These are phyloP conservation scores for Aspergillus cavernicola DNA, from an alignment of 495 filamentous ascomycete genomes.

Conservation along the genomic window DNA sequence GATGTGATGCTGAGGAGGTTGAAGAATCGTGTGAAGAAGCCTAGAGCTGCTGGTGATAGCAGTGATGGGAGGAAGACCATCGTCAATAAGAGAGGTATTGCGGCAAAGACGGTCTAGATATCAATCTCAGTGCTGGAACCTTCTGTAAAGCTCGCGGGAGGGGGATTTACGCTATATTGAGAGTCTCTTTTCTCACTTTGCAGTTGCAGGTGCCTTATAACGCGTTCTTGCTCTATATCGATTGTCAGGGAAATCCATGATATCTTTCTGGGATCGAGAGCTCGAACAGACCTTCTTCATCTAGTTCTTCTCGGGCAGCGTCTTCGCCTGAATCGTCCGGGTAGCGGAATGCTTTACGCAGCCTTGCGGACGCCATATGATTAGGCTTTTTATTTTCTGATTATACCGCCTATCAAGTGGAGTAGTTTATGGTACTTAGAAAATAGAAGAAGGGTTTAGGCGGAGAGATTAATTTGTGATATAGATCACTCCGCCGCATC, in stretches of 20 bases:
- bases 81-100: conserved; percentile 49
- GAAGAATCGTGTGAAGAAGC: conserved; percentile 31
- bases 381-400: no score
- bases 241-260: conserved; percentile 13
- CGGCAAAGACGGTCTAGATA: conserved; percentile 51
- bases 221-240: conserved; percentile 61
- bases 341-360: conserved; percentile 63
- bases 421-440: no score
- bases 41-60: conserved; percentile 32
- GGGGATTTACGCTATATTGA: conserved; percentile 49
- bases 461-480: background rate
- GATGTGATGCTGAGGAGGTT: conserved; percentile 57
- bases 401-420: no score
- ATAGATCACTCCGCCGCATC: background rate
- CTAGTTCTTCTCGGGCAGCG: conserved; percentile 48
- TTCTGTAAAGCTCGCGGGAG: background rate
- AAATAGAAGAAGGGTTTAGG: background rate
- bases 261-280: background rate
- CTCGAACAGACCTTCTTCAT: conserved; percentile 55
- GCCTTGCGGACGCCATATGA: conserved; percentile 49
- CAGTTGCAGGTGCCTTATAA: conserved; percentile 54
- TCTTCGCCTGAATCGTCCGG: conserved; percentile 50
- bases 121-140: background rate
- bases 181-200: conserved; percentile 58
- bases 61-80: conserved; percentile 49